Base-by-base conservation (phyloP, 176 grass and related monocot genomes). In the Carex pumila region DNA sequence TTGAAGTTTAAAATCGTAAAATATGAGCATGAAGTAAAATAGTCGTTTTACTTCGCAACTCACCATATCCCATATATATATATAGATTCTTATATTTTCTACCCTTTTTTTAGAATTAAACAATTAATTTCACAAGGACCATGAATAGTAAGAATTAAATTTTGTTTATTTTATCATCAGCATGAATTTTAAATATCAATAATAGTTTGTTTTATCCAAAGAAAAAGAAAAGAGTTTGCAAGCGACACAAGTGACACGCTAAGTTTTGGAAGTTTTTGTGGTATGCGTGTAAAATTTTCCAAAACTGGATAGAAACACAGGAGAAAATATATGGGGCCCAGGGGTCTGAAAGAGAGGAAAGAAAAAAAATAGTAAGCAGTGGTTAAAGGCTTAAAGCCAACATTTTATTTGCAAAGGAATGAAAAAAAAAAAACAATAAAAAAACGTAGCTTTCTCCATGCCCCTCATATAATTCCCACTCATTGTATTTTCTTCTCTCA, bases 401-500 rank as follows among this genome's bases (percentile, higher is more conserved):
- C 52, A 76, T 70, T 81, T 71, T 71, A 71, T 71, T 76, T 62
- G 34, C 21, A 29, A 76, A 77, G 55, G 21, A 45, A 7, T 63
- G 21, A 63, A 82, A 49, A 36, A 45, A 81, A 31, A 29, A 65
- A 45, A 49, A 60, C 3, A 41, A 41, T 3, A 37, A 63, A 82
- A 76, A 87, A 83, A 37, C 15, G 54, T 66, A 69, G 86, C 81
- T 84, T 84, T 71, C 65, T 71, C 81, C 70, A 63, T 32, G 58
- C 21, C 81, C 58, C 53, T 39, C 18, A 73, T 88, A 77, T 88
- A 88, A 66, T 79, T 84, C 76, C 71, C 82, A 73, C 87, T 88
- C 72, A 71, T 88, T 50, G 69, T 80, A 85, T 80, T 67, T 85
- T 85, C 67, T 91, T 87, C 82, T 47, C 86, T 87, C 79, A 81